phyloP scores from a whole-genome alignment of 2,329 filamentous ascomycete species.

The Xylariaceae sp. region DNA sequence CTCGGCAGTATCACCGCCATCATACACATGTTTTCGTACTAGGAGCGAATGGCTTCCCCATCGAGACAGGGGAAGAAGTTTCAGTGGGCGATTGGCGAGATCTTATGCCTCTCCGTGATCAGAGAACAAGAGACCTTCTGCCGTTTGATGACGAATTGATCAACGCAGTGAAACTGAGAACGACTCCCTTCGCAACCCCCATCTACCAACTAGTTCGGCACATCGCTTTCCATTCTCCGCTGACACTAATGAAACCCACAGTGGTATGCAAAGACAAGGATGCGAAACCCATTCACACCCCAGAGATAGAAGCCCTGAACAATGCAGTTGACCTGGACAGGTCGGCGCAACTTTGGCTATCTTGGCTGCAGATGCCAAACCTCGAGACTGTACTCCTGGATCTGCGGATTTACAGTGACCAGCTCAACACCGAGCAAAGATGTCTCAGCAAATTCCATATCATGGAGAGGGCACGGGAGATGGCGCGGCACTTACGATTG shows the following conservation, averaged over 20 bases:
- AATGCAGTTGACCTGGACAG: constrained; percentile 21
- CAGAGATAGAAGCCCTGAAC: constrained; percentile 11
- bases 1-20: constrained; percentile 14
- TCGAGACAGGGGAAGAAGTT: not conserved
- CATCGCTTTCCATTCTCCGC: constrained; percentile 24
- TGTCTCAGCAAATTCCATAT: constrained; percentile 21
- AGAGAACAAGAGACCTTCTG: constrained; percentile 14
- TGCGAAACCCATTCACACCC: not conserved
- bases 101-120: constrained; percentile 18
- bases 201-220: constrained; percentile 22
- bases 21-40: constrained; percentile 24
- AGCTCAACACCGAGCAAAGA: constrained; percentile 21
- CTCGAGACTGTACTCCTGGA: constrained; percentile 27
- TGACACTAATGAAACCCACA: constrained; percentile 14
- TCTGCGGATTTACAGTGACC: constrained; percentile 26
- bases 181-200: not conserved
- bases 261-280: constrained; percentile 6
- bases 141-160: constrained; percentile 25
- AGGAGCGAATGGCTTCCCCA: not conserved
- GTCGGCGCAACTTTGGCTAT: constrained; percentile 23
- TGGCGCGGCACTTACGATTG: constrained; percentile 23
- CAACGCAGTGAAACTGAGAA: constrained; percentile 4
- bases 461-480: constrained; percentile 19
- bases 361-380: constrained; percentile 26
- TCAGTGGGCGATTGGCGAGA: not conserved